Evolutionary conservation across 306 rosid genomes (phyloP).

Genomic region (Leucaena leucocephala): DNA sequence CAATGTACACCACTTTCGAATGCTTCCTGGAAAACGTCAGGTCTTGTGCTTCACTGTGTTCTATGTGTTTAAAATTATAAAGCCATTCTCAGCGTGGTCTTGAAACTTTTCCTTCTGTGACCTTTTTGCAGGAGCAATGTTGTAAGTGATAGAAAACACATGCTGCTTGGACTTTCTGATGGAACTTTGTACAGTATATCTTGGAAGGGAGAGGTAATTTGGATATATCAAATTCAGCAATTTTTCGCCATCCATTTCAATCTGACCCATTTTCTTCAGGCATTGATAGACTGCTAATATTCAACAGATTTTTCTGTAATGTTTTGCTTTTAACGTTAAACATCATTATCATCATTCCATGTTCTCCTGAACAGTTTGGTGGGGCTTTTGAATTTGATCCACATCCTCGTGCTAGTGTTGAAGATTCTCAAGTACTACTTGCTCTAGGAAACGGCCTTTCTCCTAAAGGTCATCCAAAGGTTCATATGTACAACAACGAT

Average conservation of each 20-base stretch:
- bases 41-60: constrained; percentile 19
- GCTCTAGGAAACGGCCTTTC: constrained; percentile 70
- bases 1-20: constrained; percentile 25
- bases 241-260: constrained; percentile 31
- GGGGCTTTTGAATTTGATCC: constrained; percentile 79
- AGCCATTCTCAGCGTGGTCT: constrained; percentile 35
- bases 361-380: constrained; percentile 71
- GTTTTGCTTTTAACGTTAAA: constrained; percentile 26
- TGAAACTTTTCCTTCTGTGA: constrained; percentile 37
- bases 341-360: constrained; percentile 31
- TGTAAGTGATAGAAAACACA: constrained; percentile 74
- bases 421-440: constrained; percentile 47
- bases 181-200: constrained; percentile 87
- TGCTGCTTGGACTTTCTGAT: constrained; percentile 93
- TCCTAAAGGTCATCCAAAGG: constrained; percentile 52
- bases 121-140: constrained; percentile 81
- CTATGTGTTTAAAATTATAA: constrained; percentile 29
- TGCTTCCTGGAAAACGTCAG: constrained; percentile 15
- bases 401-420: constrained; percentile 48
- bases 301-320: constrained; percentile 27
- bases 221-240: constrained; percentile 27
- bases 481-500: constrained; percentile 44
- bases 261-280: constrained; percentile 19
- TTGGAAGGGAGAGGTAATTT: constrained; percentile 96
- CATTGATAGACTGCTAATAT: constrained; percentile 24